phyloP scores from a whole-genome alignment of 2,329 filamentous ascomycete genomes.

The Paraconiothyrium sp. region DNA sequence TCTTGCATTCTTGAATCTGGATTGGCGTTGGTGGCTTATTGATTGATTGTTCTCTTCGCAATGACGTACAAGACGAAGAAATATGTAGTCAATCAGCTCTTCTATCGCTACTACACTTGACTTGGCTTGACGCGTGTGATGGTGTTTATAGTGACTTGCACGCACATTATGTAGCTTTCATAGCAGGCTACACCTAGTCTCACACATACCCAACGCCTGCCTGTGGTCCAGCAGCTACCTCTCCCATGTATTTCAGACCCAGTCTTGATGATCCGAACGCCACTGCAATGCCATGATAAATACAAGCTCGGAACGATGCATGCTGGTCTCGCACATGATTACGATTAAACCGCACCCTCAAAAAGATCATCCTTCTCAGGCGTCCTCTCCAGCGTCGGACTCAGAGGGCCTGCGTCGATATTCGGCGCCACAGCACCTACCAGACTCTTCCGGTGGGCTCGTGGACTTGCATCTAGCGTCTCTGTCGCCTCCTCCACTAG shows the following conservation, averaged over 20 bases:
- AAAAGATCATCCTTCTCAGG: conserved; percentile 42
- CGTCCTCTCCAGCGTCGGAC: conserved; percentile 39
- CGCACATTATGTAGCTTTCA: not conserved
- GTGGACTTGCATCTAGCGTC: conserved; percentile 45
- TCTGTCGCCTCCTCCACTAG: conserved; percentile 50
- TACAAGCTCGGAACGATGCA: not conserved
- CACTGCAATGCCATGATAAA: conserved; percentile 17
- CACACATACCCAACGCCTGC: not conserved
- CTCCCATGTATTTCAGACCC: conserved; percentile 4
- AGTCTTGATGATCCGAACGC: conserved; percentile 17
- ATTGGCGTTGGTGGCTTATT: conserved; percentile 36
- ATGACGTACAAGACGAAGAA: not conserved
- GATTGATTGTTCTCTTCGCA: conserved; percentile 9
- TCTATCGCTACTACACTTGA: not conserved
- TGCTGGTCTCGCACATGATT: not conserved
- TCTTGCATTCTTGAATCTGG: conserved; percentile 34
- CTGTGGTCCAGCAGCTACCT: not conserved
- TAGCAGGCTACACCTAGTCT: not conserved
- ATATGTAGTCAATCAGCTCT: not conserved
- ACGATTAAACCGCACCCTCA: conserved; percentile 32
- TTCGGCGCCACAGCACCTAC: conserved; percentile 45
- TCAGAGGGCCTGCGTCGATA: conserved; percentile 40
- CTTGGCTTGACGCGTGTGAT: not conserved
- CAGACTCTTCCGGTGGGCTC: conserved; percentile 55
- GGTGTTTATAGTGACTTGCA: not conserved